Evolutionary conservation across 140 eudicot species (phyloP), one percentile per base, ranked within the genome.

Genomic region (Cichorium intybus): DNA sequence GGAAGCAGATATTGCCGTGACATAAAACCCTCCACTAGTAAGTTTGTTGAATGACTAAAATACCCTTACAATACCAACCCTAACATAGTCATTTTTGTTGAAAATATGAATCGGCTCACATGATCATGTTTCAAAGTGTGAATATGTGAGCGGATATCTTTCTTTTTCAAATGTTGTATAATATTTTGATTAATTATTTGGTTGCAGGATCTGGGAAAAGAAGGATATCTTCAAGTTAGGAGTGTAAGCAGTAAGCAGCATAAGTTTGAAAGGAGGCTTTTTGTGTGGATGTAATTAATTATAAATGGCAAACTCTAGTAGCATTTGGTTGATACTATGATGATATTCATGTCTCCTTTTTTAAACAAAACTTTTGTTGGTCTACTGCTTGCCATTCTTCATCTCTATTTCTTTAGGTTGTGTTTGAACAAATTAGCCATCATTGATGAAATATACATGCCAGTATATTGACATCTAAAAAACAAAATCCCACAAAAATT

Each of bases 1-100:
- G 94, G 88, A 59, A 85, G 99, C 80, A 69, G 64, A 46, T 81
- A 65, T 45, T 93, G 99, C 77, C 85, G 97, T 60, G 75, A 82
- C 84, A 86, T 79, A 24, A 80, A 78, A 64, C 88, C 69, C n/a
- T 41, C 69, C 41, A 74, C 63, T 14, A 80, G 95, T 85, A 74
- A 79, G 95, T n/a, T 23, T 41, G 17, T 24, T 24, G 11, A 50
- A 31, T 49, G 47, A 49, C 60, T 50, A 50, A 50, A 33, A 49
- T 65, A 52, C 72, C 46, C 60, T 33, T 37, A 4, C 8, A 10
- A 35, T 45, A 8, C 10, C 9, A 18, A 21, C 34, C 12, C n/a
- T n/a, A n/a, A n/a, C n/a, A n/a, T n/a, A n/a, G n/a, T n/a, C n/a
- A n/a, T n/a, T n/a, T n/a, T n/a, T n/a, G n/a, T n/a, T n/a, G n/a